A percentile compares a stretch with the other conserved stretches of the same genome.
Conservation (phyloP, 2,329 filamentous ascomycete genomes). For the Lachnellula suecica region DNA sequence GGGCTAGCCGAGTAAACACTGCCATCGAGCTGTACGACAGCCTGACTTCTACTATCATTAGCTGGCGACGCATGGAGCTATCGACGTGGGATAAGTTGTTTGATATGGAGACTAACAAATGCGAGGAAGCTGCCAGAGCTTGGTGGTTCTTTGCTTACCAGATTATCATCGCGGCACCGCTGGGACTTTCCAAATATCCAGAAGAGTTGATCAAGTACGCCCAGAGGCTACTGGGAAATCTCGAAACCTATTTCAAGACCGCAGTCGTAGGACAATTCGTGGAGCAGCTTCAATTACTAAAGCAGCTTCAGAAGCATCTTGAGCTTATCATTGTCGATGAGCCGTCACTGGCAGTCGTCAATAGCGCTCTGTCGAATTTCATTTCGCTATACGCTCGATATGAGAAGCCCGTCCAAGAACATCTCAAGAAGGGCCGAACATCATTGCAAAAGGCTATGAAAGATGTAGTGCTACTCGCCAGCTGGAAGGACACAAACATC, state of each 20-base stretch:
- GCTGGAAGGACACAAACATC: slow-evolving; percentile 98
- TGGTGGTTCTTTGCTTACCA: slow-evolving; percentile 99
- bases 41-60: slow-evolving; percentile 77
- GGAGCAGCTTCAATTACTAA: slow-evolving; percentile 69
- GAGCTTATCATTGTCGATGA: slow-evolving; percentile 59
- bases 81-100: slow-evolving; percentile 89
- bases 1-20: slow-evolving; percentile 78
- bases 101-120: slow-evolving; percentile 77
- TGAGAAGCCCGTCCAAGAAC: slow-evolving; percentile 61
- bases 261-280: slow-evolving; percentile 81
- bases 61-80: slow-evolving; percentile 88
- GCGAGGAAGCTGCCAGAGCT: slow-evolving; percentile 72
- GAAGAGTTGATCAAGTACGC: slow-evolving; percentile 63
- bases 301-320: slow-evolving; percentile 64
- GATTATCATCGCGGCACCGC: slow-evolving; percentile 74
- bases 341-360: slow-evolving; percentile 55
- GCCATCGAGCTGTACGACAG: slow-evolving; percentile 71
- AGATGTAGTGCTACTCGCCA: slow-evolving; percentile 88
- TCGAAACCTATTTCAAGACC: slow-evolving; percentile 76
- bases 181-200: slow-evolving; percentile 60
- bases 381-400: slow-evolving; percentile 74
- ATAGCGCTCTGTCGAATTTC: slow-evolving; percentile 71
- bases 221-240: slow-evolving; percentile 67
- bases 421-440: slow-evolving; percentile 65
- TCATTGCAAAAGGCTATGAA: slow-evolving; percentile 89